Evolutionary conservation across 495 filamentous ascomycete genomes (phyloP), one percentile per base, ranked within the genome.

Genomic region (Neurospora tetrasperma): DNA sequence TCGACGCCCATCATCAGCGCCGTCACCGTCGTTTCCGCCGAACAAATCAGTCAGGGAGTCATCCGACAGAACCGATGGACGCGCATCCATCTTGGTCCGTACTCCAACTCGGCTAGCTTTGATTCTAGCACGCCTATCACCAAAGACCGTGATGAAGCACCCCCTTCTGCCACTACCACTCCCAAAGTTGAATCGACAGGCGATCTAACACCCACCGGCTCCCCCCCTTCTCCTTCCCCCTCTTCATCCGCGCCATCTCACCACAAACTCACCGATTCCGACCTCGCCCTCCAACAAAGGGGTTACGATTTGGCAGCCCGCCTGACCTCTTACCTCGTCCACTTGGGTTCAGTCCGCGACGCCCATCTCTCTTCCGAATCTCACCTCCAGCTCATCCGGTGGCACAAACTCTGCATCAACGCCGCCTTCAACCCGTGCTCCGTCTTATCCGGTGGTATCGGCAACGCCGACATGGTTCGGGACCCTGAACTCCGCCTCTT

Each of bases 351-450:
- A 8, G 83, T 90, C 71, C 80, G 81, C 48, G 89, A 90, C 78
- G 87, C 81, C 8, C 83, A 85, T 54, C 72, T 82, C 8, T 82
- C 83, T 42, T 79, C 80, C 73, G 86, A 89, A 75, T 75, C 84
- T 18, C 85, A 83, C 43, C 78, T 91, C 20, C 88, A 90, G 78
- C 79, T 83, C 16, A 83, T 90, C 18, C 79, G 89, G 4, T 91
- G 89, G 89, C 87, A 90, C 75, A 91, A 91, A 78, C 84, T 90
- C 35, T 86, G 84, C 73, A 90, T 90, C 79, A 91, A 91, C 77
- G 87, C 87, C 0, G 84, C 86, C 23, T 89, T 90, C 82, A 91
- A 91, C 79, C 87, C 88, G 4, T 88, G 86, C 7, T 85, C 88
- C 5, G 86, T 91, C 14, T 80, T 91, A 3, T 83, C 83, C 0